Percentiles rank a stretch among this genome's conserved stretches.
Evolutionary conservation across 2,329 filamentous ascomycete genomes (phyloP).

Genomic region (Talaromyces amestolkiae): DNA sequence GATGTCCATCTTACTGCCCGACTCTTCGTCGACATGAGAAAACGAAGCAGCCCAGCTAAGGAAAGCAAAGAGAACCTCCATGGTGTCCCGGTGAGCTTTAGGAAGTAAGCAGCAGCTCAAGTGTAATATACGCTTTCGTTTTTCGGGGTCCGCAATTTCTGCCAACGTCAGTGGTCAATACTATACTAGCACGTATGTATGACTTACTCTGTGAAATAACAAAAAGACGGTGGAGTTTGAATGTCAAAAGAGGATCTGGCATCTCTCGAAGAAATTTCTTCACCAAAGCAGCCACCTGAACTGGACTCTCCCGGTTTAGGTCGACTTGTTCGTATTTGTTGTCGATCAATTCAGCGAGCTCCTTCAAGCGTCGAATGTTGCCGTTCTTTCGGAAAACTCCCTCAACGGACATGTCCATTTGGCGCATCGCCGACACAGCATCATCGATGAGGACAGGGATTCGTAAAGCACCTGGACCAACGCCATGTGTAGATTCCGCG

Average conservation of each 20-base stretch:
- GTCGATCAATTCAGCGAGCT: conserved; percentile 82
- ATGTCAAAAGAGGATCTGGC: conserved; percentile 88
- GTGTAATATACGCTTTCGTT: conserved; percentile 80
- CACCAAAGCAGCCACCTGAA: conserved; percentile 87
- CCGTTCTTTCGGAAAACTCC: conserved; percentile 99
- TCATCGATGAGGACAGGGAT: conserved; percentile 96
- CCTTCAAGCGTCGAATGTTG: conserved; percentile 90
- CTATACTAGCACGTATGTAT: not conserved
- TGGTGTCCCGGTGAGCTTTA: conserved; percentile 85
- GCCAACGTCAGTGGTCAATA: conserved; percentile 10
- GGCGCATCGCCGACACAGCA: conserved; percentile 88
- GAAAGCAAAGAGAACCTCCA: conserved; percentile 94
- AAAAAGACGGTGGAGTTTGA: conserved; percentile 90
- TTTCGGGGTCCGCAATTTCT: conserved; percentile 77
- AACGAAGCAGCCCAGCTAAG: conserved; percentile 97
- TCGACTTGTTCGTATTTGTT: conserved; percentile 80
- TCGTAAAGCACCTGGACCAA: conserved; percentile 84
- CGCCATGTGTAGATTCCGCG: conserved; percentile 94
- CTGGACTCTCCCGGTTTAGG: conserved; percentile 81
- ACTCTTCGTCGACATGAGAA: conserved; percentile 94
- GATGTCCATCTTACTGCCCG: conserved; percentile 97
- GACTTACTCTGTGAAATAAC: conserved; percentile 75
- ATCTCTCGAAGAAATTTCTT: conserved; percentile 95
- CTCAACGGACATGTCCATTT: conserved; percentile 98
- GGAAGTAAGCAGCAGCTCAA: conserved; percentile 88